These are phyloP conservation scores for Neocallimastix lanati DNA, from an alignment of 192 early-diverging fungal genomes.

Conservation along the genomic window DNA sequence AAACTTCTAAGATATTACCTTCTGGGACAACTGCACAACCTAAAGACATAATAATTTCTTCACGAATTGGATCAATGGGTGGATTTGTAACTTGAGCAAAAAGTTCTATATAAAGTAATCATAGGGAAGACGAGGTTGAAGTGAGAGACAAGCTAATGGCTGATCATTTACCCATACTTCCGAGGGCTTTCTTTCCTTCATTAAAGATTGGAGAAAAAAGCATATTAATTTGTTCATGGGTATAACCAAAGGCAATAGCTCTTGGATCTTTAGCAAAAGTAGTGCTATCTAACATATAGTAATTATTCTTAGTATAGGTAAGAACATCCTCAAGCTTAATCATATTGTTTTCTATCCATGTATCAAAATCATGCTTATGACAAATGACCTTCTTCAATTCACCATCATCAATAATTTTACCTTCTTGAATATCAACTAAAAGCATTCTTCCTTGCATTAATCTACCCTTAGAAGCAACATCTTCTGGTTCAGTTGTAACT, in stretches of 20 bases:
- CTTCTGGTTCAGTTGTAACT: constrained; percentile 58
- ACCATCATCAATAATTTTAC: constrained; percentile 74
- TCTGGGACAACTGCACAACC: constrained; percentile 85
- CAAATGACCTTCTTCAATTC: constrained; percentile 72
- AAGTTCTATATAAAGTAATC: constrained; percentile 94
- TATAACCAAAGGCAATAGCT: constrained; percentile 74
- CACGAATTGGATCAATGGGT: constrained; percentile 97
- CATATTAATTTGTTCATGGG: constrained; percentile 79
- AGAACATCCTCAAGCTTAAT: constrained; percentile 43
- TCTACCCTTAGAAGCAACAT: constrained; percentile 66
- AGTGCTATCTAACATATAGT: constrained; percentile 29
- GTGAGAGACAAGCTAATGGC: constrained; percentile 79
- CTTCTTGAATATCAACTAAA: constrained; percentile 81
- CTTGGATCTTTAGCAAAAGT: constrained; percentile 55
- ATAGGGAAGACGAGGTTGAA: constrained; percentile 72
- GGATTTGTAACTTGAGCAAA: constrained; percentile 72
- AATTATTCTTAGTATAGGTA: constrained; percentile 14
- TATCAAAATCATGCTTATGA: constrained; percentile 45
- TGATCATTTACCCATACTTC: constrained; percentile 98
- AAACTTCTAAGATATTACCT: constrained; percentile 81
- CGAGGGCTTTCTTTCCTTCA: constrained; percentile 87
- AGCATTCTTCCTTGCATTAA: constrained; percentile 93
- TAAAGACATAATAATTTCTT: constrained; percentile 94
- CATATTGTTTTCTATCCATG: constrained; percentile 76
- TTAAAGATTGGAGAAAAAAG: constrained; percentile 72